Percentiles rank a stretch among this genome's conserved stretches.
Conservation (phyloP, 441 rosid species). For the Rhodomyrtus psidioides region DNA sequence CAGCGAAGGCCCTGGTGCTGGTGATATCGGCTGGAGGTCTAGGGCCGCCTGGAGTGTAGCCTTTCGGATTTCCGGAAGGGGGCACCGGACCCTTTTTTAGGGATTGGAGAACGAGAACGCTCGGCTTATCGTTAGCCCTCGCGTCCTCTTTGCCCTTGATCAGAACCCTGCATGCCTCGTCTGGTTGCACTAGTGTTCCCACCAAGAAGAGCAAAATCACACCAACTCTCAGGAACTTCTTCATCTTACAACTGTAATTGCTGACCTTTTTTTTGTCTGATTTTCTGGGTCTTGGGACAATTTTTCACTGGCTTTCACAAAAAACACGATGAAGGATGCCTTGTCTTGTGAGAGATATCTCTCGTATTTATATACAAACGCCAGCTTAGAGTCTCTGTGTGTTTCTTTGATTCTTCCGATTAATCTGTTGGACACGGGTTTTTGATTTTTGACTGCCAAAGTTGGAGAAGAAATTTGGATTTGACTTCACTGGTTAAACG, state of each 20-base stretch:
- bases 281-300: neutral
- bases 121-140: neutral
- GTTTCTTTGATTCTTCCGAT: neutral
- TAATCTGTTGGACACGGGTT: neutral
- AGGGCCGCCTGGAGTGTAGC: neutral
- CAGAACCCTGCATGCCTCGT: neutral
- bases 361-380: neutral
- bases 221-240: neutral
- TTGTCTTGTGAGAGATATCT: neutral
- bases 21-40: neutral
- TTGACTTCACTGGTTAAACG: neutral
- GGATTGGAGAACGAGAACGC: neutral
- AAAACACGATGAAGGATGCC: neutral
- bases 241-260: neutral
- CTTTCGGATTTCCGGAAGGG: constrained; percentile 5
- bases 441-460: too few species aligned
- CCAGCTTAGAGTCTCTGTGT: neutral
- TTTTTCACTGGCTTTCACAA: neutral
- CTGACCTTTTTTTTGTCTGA: neutral
- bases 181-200: neutral
- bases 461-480: neutral
- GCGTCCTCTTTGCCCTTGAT: neutral
- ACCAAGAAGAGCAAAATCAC: neutral
- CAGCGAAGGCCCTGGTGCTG: constrained; percentile 2
- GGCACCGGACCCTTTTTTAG: neutral